Evolutionary conservation across 306 rosid genomes (phyloP), one percentile per base, ranked within the genome.

Genomic region (Dalbergia cochinchinensis): DNA sequence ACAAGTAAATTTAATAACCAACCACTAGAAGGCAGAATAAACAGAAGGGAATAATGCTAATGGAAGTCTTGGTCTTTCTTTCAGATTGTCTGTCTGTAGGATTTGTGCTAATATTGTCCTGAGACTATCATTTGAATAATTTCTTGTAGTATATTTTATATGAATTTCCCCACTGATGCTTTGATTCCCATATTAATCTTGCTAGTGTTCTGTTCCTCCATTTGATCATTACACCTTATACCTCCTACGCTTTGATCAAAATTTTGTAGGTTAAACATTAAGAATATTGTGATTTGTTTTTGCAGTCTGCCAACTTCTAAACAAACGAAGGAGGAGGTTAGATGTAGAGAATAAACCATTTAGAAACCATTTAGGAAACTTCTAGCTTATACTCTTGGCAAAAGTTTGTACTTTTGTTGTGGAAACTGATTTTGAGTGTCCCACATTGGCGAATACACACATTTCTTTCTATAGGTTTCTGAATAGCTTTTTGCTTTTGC

Each of bases 311-410:
- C 44, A 39, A 54, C 51, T 41, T 69, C 18, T 41, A 53, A 75
- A 61, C 69, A 12, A 51, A 74, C 44, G 51, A 69, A 76, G 63
- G 63, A 26, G 41, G 78, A 78, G 53, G 81, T 19, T 69, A 39
- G 18, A 79, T 61, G 69, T 20, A 14, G 16, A 14, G 50, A 68
- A 5, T 63, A 26, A 55, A 45, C 34, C 54, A 42, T 31, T 53
- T 45, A 42, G 47, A 26, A 55, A 45, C 34, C 54, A 42, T 31
- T 53, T 45, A 42, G 47, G 8, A 34, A 34, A 65, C 48, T 55
- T 73, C 8, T 58, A 37, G 66, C 54, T 18, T 33, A n/a, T 42
- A 37, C 50, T 45, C 9, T 3, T 60, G 7, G 3, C 39, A 63
- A 53, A 53, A 31, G 4, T 22, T 3, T 35, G 41, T 4, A 37